Conservation (phyloP, 129 eudicot species). For the Artemisia tridentata region DNA sequence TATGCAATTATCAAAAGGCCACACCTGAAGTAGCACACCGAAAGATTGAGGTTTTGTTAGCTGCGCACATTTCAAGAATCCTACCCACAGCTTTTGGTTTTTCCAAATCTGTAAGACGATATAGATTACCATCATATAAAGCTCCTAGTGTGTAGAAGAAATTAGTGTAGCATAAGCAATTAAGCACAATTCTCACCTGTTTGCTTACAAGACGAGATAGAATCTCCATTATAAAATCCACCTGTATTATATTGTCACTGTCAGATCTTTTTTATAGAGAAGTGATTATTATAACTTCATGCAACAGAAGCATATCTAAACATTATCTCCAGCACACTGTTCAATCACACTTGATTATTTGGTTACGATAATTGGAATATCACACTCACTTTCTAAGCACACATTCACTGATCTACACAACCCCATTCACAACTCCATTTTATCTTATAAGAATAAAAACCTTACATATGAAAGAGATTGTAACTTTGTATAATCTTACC, state of each 20-base stretch:
- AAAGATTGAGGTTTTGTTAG: slow-evolving; percentile 90
- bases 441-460: too few relatives aligned
- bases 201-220: slow-evolving; percentile 95
- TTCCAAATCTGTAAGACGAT: slow-evolving; percentile 78
- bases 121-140: slow-evolving; percentile 1
- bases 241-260: slow-evolving; percentile 53
- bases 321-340: too few relatives aligned
- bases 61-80: slow-evolving; percentile 88
- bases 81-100: slow-evolving; percentile 94
- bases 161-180: neutral
- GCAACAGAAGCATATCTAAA: too few relatives aligned
- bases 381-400: too few relatives aligned
- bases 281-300: too few relatives aligned
- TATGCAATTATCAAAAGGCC: slow-evolving; percentile 15
- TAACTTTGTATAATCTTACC: slow-evolving; percentile 43
- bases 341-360: too few relatives aligned
- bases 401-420: too few relatives aligned
- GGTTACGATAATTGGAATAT: too few relatives aligned
- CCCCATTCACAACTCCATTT: too few relatives aligned
- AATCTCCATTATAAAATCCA: slow-evolving; percentile 86
- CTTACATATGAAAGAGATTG: neutral
- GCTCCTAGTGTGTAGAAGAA: slow-evolving; percentile 7
- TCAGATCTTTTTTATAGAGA: slow-evolving; percentile 20
- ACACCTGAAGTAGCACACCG: slow-evolving; percentile 86
- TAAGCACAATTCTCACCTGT: slow-evolving; percentile 57